A percentile compares a stretch with the other conserved stretches of the same genome.
Evolutionary conservation across 2,329 filamentous ascomycete species (phyloP).

Genomic region (Exophiala dermatitidis): DNA sequence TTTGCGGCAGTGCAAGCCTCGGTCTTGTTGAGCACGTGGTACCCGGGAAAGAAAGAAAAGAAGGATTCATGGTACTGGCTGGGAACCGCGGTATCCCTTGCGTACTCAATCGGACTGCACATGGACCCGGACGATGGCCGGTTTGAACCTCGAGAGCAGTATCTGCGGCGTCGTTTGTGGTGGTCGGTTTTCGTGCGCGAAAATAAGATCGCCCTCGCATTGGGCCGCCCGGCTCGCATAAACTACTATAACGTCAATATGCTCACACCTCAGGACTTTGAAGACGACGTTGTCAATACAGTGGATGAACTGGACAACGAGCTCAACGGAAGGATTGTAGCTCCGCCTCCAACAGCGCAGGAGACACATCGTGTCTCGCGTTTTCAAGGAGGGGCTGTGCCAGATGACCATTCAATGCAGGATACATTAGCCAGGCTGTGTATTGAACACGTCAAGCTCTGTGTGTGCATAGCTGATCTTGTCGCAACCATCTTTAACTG

Average conservation of each 20-base stretch:
- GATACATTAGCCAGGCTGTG: not conserved
- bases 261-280: constrained; percentile 2
- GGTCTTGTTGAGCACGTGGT: constrained; percentile 1
- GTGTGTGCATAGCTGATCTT: constrained; percentile 1
- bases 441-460: constrained; percentile 6
- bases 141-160: not conserved
- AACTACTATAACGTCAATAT: constrained; percentile 1
- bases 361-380: not conserved
- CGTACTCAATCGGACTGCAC: not conserved
- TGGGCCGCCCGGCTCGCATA: not conserved
- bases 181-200: constrained; percentile 3
- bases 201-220: constrained; percentile 1
- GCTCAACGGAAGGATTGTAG: no score
- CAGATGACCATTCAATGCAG: not conserved
- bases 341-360: not conserved
- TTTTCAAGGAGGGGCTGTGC: not conserved
- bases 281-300: not conserved
- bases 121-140: not conserved
- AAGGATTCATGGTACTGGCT: constrained; percentile 4
- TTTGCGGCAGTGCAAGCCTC: not conserved
- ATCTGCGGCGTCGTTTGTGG: constrained; percentile 2
- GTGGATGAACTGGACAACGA: no score
- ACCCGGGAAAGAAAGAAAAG: not conserved
- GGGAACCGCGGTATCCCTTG: constrained; percentile 1
- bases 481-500: constrained; percentile 4